Conservation (phyloP, 1,284 basidiomycete species). For the Microbotryum saponariae region DNA sequence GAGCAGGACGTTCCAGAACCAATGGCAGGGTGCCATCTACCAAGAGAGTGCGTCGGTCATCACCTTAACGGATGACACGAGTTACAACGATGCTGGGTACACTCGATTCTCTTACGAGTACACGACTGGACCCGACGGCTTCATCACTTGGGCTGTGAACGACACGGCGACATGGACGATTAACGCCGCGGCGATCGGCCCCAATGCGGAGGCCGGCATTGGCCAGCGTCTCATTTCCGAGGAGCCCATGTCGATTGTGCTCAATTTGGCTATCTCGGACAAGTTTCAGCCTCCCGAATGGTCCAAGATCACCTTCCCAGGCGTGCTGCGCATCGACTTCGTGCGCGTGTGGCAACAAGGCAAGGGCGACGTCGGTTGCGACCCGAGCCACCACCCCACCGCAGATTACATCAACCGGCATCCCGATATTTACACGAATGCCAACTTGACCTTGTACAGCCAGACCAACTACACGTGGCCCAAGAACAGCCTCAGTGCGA, state of each 20-base stretch:
- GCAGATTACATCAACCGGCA: conserved; percentile 53
- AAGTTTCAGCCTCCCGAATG: not conserved
- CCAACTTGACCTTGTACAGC: conserved; percentile 14
- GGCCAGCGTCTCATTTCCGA: conserved; percentile 65
- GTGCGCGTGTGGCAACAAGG: conserved; percentile 60
- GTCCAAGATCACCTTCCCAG: conserved; percentile 43
- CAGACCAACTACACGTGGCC: conserved; percentile 3
- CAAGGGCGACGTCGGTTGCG: conserved; percentile 68
- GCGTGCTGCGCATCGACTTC: conserved; percentile 68
- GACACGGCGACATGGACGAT: conserved; percentile 66
- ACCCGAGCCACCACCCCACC: conserved; percentile 70
- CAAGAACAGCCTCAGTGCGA: conserved; percentile 11
- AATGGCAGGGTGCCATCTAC: conserved; percentile 30
- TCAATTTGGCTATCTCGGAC: conserved; percentile 40
- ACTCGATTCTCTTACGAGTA: conserved; percentile 24
- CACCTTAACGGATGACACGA: conserved; percentile 26
- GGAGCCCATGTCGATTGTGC: conserved; percentile 29
- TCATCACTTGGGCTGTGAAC: conserved; percentile 66
- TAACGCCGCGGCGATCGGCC: conserved; percentile 59
- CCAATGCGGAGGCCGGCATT: conserved; percentile 60
- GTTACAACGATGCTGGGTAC: conserved; percentile 28
- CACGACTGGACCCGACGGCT: conserved; percentile 21
- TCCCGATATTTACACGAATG: conserved; percentile 17
- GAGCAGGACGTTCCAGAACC: conserved; percentile 46
- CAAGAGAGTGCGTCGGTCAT: conserved; percentile 31